Base-by-base conservation (phyloP, 306 rosid genomes). In the Luffa acutangula region DNA sequence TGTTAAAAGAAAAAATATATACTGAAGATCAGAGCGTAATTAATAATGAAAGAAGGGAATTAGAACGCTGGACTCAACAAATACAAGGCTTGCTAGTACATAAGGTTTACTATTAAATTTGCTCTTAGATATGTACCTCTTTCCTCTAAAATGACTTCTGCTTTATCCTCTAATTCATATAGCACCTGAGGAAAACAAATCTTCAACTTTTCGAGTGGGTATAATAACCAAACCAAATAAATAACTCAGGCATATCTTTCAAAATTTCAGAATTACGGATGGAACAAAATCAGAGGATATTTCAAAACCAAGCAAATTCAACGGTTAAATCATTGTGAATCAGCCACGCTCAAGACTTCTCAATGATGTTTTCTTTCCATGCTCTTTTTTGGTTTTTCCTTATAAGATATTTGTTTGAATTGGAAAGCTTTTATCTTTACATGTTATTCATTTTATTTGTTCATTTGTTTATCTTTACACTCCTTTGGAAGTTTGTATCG, bases 141-240 rank as follows among this genome's bases (percentile, higher is more conserved):
- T 90, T 94, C 98, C 72, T 92, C 97, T 76, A 91, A 80, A 80
- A 94, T 91, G 70, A 87, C 89, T 82, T 89, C 97, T 33, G 95
- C 97, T 80, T 91, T 94, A 87, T 92, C 93, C 88, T 94, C 98
- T 75, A 94, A 84, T 87, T 94, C 98, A 45, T 83, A 87, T 25
- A 94, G 81, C 78, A 94, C 95, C 98, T 94, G 90, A 59, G 79
- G 81, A 81, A 36, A 54, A 33, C 57, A 79, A 4, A 82, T n/a
- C 9, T 56, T 51, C 46, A 75, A 70, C 64, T 69, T 56, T 49
- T 59, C 54, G 12, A 65, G 65, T 67, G 42, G 52, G 21, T 82
- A 42, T 25, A 39, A 5, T 53, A 15, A 14, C 76, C 14, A 54
- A 70, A 73, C 62, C 46, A 45, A 1, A 5, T 5, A 33, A 33